phyloP scores from a whole-genome alignment of 2,329 filamentous ascomycete genomes.

The Apiospora saccharicola region DNA sequence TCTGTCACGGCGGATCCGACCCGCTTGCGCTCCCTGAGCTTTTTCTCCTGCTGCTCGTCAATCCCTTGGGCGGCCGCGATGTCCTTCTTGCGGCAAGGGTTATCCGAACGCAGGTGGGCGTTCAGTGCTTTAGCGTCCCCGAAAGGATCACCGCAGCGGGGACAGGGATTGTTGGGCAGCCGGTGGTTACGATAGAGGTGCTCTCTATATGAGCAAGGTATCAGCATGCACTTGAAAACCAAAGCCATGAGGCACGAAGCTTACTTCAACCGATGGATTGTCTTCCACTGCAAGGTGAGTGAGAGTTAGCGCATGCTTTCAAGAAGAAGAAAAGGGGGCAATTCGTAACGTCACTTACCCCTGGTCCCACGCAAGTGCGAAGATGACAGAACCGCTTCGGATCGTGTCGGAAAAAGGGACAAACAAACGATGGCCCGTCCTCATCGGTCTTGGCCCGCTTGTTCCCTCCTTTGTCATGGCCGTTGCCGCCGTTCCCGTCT shows the following conservation, averaged over 20 bases:
- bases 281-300: conserved; percentile 31
- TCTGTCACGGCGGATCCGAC: conserved; percentile 36
- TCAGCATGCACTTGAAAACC: neutral
- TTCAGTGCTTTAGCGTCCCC: conserved; percentile 35
- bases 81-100: conserved; percentile 38
- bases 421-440: conserved; percentile 43
- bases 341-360: neutral
- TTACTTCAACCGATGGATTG: conserved; percentile 43
- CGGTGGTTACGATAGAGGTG: conserved; percentile 41
- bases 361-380: conserved; percentile 35
- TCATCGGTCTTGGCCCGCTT: conserved; percentile 47
- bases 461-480: conserved; percentile 43
- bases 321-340: neutral
- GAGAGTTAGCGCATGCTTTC: neutral
- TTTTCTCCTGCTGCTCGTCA: conserved; percentile 39
- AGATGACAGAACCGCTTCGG: conserved; percentile 37
- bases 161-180: conserved; percentile 39
- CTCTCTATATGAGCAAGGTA: conserved; percentile 34
- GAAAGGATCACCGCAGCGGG: conserved; percentile 37
- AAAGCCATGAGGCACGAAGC: conserved; percentile 23
- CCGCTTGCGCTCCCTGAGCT: conserved; percentile 39
- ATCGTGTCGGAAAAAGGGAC: conserved; percentile 47
- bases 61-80: conserved; percentile 36
- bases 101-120: conserved; percentile 39
- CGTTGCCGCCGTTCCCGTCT: conserved; percentile 40